These are phyloP conservation scores for Zhuliangozyma blackwelliae DNA, from an alignment of 1,139 yeast species.

Conservation along the genomic window DNA sequence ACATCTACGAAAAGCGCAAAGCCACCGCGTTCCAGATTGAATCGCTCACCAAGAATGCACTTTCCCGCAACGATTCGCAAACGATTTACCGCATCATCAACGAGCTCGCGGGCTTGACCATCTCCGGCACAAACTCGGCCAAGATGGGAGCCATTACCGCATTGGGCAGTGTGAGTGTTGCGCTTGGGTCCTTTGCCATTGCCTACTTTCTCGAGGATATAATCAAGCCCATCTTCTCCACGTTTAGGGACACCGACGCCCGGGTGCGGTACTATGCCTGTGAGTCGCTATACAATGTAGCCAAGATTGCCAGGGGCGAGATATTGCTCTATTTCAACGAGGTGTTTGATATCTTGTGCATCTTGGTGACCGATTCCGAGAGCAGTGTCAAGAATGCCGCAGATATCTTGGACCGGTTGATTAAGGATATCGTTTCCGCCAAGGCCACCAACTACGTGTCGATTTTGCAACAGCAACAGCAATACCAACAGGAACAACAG, in stretches of 20 bases:
- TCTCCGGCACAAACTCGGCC: constrained; percentile 40
- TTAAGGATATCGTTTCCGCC: constrained; percentile 94
- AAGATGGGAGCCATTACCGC: constrained; percentile 52
- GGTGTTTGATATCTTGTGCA: constrained; percentile 87
- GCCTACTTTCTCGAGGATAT: constrained; percentile 75
- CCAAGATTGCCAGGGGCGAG: constrained; percentile 96
- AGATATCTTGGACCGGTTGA: constrained; percentile 81
- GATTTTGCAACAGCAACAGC: constrained; percentile 57
- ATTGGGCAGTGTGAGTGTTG: constrained; percentile 47
- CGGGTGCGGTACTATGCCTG: constrained; percentile 96
- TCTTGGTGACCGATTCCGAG: constrained; percentile 87
- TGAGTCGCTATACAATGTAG: constrained; percentile 91
- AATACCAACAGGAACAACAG: constrained; percentile 14
- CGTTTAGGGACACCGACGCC: constrained; percentile 96
- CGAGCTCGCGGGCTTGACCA: constrained; percentile 41
- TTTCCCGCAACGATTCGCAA: constrained; percentile 63
- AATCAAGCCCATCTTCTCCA: constrained; percentile 89
- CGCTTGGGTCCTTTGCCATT: constrained; percentile 46
- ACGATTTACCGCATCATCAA: constrained; percentile 52
- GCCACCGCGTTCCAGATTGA: constrained; percentile 92
- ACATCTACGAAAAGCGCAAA: constrained; percentile 90
- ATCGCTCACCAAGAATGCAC: constrained; percentile 66
- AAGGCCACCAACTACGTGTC: constrained; percentile 89
- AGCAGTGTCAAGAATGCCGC: constrained; percentile 95
- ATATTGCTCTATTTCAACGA: constrained; percentile 88